Conservation (phyloP, 805 yeast species). For the Teunomyces panamensis region DNA sequence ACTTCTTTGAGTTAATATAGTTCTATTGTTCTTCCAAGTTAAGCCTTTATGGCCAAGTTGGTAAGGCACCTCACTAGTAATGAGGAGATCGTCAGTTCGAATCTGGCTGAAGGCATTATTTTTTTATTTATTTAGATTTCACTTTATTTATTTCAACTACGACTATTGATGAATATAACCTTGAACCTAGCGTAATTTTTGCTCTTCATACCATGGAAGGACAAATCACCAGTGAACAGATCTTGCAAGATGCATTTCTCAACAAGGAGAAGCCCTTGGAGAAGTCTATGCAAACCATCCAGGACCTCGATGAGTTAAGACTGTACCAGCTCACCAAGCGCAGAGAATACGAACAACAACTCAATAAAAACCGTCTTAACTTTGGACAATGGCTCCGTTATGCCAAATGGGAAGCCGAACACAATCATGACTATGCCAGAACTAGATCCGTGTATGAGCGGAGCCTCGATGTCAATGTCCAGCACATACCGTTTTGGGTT, state of each 20-base stretch:
- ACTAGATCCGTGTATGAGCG: slow-evolving; percentile 89
- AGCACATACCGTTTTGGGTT: slow-evolving; percentile 81
- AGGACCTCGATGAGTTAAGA: slow-evolving; percentile 75
- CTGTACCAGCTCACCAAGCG: slow-evolving; percentile 77
- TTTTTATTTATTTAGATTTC: not conserved
- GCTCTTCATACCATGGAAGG: slow-evolving; percentile 1
- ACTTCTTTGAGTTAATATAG: not conserved
- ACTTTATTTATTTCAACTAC: not conserved
- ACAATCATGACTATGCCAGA: slow-evolving; percentile 69
- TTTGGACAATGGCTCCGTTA: slow-evolving; percentile 89
- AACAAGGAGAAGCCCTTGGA: slow-evolving; percentile 21
- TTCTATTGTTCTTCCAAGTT: not conserved
- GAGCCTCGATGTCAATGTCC: slow-evolving; percentile 72
- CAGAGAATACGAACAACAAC: slow-evolving; percentile 80
- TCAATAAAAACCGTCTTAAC: slow-evolving; percentile 78
- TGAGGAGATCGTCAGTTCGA: slow-evolving; percentile 20
- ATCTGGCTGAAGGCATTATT: slow-evolving; percentile 17
- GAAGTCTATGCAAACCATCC: slow-evolving; percentile 35
- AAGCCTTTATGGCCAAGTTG: slow-evolving; percentile 17
- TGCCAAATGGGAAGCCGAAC: slow-evolving; percentile 79
- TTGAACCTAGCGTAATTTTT: not conserved
- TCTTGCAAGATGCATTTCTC: slow-evolving; percentile 34
- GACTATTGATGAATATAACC: not conserved
- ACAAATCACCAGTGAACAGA: slow-evolving; percentile 33
- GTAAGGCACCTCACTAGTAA: slow-evolving; percentile 19